phyloP scores from a whole-genome alignment of 2,329 filamentous ascomycete species.

The Penicillium sp. region DNA sequence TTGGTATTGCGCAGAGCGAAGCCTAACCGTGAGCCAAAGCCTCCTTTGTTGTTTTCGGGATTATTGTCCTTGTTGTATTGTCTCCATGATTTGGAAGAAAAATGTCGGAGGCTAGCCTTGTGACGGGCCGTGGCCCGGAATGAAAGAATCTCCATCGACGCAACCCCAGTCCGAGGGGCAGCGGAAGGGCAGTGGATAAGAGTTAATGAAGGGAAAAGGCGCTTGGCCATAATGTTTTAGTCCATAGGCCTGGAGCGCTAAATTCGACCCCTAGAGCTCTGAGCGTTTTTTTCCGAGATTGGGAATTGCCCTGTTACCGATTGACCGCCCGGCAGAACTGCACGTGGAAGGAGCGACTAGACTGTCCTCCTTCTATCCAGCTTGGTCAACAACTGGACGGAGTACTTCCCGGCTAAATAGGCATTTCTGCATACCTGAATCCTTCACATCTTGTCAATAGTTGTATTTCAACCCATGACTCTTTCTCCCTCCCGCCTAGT shows the following conservation, averaged over 20 bases:
- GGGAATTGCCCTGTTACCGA: constrained; percentile 4
- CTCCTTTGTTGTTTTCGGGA: constrained; percentile 40
- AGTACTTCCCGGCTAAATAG: background rate
- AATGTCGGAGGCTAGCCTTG: constrained; percentile 30
- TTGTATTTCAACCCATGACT: background rate
- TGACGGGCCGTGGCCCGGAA: constrained; percentile 33
- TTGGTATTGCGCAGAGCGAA: constrained; percentile 60
- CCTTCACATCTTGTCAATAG: background rate
- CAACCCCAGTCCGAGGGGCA: constrained; percentile 23
- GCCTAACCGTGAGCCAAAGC: constrained; percentile 56
- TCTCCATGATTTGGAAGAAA: constrained; percentile 42
- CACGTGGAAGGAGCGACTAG: constrained; percentile 8
- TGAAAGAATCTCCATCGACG: constrained; percentile 33
- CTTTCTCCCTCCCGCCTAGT: background rate
- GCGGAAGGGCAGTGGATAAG: constrained; percentile 23
- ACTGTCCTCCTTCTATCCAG: background rate
- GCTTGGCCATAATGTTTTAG: constrained; percentile 35
- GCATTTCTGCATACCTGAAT: background rate
- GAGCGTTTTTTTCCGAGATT: constrained; percentile 17
- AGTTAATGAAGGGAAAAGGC: constrained; percentile 28
- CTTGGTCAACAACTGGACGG: background rate
- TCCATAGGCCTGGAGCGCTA: constrained; percentile 24
- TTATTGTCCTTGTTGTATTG: constrained; percentile 42
- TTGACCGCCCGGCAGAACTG: constrained; percentile 20
- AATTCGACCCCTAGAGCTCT: constrained; percentile 10